These are phyloP conservation scores for Yamadazyma philogaea DNA, from an alignment of 805 yeast genomes.

Conservation along the genomic window DNA sequence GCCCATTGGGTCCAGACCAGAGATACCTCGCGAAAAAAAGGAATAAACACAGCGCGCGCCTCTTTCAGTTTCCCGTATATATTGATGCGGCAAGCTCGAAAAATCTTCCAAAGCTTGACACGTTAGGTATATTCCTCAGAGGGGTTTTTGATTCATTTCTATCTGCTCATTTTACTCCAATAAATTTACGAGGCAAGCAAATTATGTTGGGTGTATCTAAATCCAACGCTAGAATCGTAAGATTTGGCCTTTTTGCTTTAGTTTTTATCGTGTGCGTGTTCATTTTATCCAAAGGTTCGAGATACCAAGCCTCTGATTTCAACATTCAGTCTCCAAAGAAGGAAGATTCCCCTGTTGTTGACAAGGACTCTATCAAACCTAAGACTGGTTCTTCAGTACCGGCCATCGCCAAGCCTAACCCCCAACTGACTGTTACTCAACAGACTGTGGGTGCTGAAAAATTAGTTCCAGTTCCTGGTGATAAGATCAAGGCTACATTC, in stretches of 20 bases:
- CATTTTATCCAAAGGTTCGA: slow-evolving; percentile 35
- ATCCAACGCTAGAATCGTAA: slow-evolving; percentile 37
- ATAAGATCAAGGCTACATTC: slow-evolving; percentile 71
- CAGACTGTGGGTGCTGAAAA: slow-evolving; percentile 14
- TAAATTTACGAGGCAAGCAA: too few species aligned
- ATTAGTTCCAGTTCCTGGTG: slow-evolving; percentile 32
- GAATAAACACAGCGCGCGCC: too few species aligned
- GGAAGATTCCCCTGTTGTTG: background rate
- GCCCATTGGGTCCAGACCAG: too few species aligned
- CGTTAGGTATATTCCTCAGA: background rate
- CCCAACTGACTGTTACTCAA: background rate
- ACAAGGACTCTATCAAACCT: background rate
- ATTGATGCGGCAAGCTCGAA: slow-evolving; percentile 1
- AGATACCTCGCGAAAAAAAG: too few species aligned
- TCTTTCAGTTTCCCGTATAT: background rate
- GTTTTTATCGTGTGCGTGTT: slow-evolving; percentile 35
- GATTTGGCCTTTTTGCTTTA: slow-evolving; percentile 38
- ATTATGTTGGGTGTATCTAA: slow-evolving; percentile 16
- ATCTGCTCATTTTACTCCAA: background rate
- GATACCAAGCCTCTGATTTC: slow-evolving; percentile 24
- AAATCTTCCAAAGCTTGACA: slow-evolving; percentile 2
- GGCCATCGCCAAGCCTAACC: background rate
- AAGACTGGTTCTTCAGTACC: background rate
- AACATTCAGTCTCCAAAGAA: too few species aligned
- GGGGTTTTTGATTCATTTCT: background rate